A percentile compares a stretch with the other conserved stretches of the same genome.
Evolutionary conservation across 2,329 filamentous ascomycete species (phyloP).

Genomic region (Hypocreales sp.): DNA sequence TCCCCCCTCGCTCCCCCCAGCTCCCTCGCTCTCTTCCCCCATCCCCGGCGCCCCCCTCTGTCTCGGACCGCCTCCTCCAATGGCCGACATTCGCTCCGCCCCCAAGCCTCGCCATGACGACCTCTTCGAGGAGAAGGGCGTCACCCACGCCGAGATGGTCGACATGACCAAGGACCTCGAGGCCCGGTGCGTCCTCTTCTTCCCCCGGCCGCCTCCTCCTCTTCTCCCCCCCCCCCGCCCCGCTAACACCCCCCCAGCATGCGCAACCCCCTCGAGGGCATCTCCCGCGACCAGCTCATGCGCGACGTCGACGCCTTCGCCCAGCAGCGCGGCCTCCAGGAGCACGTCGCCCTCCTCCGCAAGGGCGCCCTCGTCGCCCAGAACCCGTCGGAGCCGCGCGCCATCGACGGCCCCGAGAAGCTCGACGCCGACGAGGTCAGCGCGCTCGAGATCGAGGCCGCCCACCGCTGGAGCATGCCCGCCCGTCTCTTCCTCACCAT

Average conservation of each 20-base stretch:
- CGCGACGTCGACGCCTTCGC: slow-evolving; percentile 45
- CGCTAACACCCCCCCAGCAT: slow-evolving; percentile 16
- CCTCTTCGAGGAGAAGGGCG: slow-evolving; percentile 12
- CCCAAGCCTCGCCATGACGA: slow-evolving; percentile 6
- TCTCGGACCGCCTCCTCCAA: neutral
- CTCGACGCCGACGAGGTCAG: slow-evolving; percentile 41
- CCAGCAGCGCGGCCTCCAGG: slow-evolving; percentile 38
- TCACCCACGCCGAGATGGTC: slow-evolving; percentile 14
- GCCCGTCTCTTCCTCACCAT: slow-evolving; percentile 50
- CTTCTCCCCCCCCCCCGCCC: neutral
- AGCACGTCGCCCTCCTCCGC: slow-evolving; percentile 40
- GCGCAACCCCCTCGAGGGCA: slow-evolving; percentile 29
- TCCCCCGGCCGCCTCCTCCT: neutral
- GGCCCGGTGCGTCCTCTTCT: slow-evolving; percentile 20
- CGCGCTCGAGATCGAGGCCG: slow-evolving; percentile 41
- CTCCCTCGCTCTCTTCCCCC: too few species aligned
- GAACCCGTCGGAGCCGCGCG: slow-evolving; percentile 40
- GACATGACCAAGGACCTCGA: slow-evolving; percentile 24
- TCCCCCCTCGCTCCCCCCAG: too few species aligned
- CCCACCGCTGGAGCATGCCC: slow-evolving; percentile 52
- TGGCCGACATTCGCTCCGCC: too few species aligned
- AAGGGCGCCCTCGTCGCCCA: slow-evolving; percentile 40
- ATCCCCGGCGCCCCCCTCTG: too few species aligned
- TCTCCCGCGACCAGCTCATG: slow-evolving; percentile 36
- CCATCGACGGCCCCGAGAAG: slow-evolving; percentile 35